These are phyloP conservation scores for Elongisporangium anandrum DNA, from an alignment of 352 stramenopile genomes.

Conservation along the genomic window DNA sequence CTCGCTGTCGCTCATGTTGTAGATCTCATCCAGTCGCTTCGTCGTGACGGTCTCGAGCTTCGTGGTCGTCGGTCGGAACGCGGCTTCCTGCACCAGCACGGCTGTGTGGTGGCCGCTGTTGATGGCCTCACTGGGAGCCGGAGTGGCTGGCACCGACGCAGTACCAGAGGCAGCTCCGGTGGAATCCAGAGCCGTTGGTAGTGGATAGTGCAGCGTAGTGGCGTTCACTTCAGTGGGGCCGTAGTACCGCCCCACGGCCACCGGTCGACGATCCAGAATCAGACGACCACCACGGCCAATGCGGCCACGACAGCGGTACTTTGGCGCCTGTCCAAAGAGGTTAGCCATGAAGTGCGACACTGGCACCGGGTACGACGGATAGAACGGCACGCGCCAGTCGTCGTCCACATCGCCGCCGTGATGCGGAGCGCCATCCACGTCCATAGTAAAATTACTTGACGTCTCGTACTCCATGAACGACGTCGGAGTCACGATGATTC, in stretches of 20 bases:
- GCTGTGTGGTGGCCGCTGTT: constrained; percentile 44
- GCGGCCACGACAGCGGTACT: constrained; percentile 65
- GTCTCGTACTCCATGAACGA: constrained; percentile 81
- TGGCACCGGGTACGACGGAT: constrained; percentile 65
- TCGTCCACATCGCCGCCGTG: constrained; percentile 7
- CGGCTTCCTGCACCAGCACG: constrained; percentile 64
- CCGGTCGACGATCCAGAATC: constrained; percentile 70
- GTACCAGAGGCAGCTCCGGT: neutral
- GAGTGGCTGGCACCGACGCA: neutral
- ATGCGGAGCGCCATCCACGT: constrained; percentile 20
- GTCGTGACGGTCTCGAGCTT: constrained; percentile 55
- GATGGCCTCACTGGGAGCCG: constrained; percentile 21
- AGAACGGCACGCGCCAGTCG: constrained; percentile 25
- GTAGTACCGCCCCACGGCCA: constrained; percentile 52
- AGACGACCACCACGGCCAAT: constrained; percentile 68
- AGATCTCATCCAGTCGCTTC: constrained; percentile 71
- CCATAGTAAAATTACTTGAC: constrained; percentile 54
- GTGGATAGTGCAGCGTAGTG: constrained; percentile 25
- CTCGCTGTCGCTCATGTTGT: constrained; percentile 82
- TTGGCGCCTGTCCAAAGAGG: constrained; percentile 64
- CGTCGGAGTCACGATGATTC: constrained; percentile 5
- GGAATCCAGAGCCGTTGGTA: neutral
- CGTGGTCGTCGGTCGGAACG: constrained; percentile 37
- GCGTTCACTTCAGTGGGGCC: constrained; percentile 39
- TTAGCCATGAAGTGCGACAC: constrained; percentile 54